Percentiles rank a stretch among this genome's conserved stretches.
phyloP scores from a whole-genome alignment of 106 monocot genomes.

The Dioscorea zingiberensis region DNA sequence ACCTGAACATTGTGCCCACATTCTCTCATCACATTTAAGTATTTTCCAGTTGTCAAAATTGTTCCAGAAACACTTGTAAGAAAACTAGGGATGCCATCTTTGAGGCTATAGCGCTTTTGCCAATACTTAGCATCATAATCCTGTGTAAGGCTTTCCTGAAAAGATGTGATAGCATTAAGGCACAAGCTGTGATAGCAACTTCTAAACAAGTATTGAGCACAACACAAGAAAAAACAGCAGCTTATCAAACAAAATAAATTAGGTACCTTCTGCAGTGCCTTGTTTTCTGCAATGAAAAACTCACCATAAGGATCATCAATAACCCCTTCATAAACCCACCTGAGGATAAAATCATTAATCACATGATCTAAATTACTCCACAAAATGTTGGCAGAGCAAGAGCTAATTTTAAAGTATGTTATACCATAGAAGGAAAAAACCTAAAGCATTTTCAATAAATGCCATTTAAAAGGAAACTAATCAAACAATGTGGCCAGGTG shows the following conservation, averaged over 20 bases:
- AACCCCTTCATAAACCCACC: constrained; percentile 98
- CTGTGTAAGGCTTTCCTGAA: constrained; percentile 87
- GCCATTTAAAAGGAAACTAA: not conserved
- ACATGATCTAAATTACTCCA: no score
- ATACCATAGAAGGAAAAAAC: not conserved
- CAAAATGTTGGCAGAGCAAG: no score
- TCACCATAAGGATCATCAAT: constrained; percentile 98
- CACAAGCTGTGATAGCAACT: no score
- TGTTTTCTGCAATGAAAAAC: constrained; percentile 99
- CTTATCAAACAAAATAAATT: not conserved
- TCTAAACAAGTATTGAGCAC: no score
- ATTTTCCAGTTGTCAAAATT: constrained; percentile 94
- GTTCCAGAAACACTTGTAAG: constrained; percentile 69
- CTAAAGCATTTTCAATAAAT: not conserved
- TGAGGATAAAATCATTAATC: constrained; percentile 12
- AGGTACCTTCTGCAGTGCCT: constrained; percentile 82
- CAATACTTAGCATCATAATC: constrained; percentile 98
- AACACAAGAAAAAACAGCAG: constrained; percentile 4
- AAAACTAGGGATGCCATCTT: constrained; percentile 90
- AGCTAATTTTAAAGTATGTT: no score
- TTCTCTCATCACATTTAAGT: constrained; percentile 99
- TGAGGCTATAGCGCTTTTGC: constrained; percentile 92
- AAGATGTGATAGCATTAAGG: not conserved
- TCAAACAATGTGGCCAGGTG: no score
- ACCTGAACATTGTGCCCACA: constrained; percentile 98